phyloP scores from a whole-genome alignment of 805 yeast species.

The Hanseniaspora pseudoguilliermondii region DNA sequence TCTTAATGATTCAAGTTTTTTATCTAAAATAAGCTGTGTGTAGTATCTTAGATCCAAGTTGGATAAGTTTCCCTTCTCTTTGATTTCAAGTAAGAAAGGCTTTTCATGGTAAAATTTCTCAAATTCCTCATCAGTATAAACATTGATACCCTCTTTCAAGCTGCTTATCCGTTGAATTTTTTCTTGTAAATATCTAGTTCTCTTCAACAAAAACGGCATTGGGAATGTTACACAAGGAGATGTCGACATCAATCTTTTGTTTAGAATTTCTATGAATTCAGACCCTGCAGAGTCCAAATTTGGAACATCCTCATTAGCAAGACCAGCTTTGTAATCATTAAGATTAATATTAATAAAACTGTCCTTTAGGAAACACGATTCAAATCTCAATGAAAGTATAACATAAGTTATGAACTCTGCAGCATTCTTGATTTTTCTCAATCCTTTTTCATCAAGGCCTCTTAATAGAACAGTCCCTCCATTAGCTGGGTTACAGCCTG shows the following conservation, averaged over 20 bases:
- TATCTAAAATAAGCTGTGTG: constrained; percentile 24
- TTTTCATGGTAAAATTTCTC: not conserved
- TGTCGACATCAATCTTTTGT: constrained; percentile 51
- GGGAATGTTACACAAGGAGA: constrained; percentile 76
- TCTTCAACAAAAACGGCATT: constrained; percentile 48
- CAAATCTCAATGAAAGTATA: constrained; percentile 66
- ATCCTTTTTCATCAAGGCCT: constrained; percentile 52
- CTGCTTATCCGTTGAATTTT: constrained; percentile 22
- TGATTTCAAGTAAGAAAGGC: constrained; percentile 2
- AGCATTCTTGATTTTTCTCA: constrained; percentile 62
- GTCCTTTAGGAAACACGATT: constrained; percentile 60
- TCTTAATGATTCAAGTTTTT: constrained; percentile 24
- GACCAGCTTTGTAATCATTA: constrained; percentile 25
- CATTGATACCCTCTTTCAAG: constrained; percentile 22
- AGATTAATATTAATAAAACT: constrained; percentile 44
- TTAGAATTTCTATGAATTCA: constrained; percentile 31
- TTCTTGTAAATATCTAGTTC: constrained; percentile 42
- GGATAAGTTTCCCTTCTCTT: constrained; percentile 15
- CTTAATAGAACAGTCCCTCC: constrained; percentile 84
- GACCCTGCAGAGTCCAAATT: constrained; percentile 25
- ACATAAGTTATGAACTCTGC: constrained; percentile 70
- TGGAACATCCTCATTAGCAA: constrained; percentile 14
- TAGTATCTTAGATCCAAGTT: constrained; percentile 26
- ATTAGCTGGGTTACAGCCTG: constrained; percentile 57
- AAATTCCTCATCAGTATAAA: constrained; percentile 17